These are phyloP conservation scores for Mycena polygramma DNA, from an alignment of 768 basidiomycete species.

Conservation along the genomic window DNA sequence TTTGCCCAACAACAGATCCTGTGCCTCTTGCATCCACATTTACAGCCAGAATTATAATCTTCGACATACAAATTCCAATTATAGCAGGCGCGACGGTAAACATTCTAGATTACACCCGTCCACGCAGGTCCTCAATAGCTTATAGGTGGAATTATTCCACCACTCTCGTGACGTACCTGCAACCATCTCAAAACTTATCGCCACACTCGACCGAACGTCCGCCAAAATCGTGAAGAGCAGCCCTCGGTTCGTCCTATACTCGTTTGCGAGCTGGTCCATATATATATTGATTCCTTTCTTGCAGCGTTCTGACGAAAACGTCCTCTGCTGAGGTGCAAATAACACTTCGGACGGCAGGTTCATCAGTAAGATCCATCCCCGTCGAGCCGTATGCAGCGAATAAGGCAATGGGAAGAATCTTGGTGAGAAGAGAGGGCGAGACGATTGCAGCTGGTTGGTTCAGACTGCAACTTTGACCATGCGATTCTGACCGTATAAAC, in stretches of 20 bases:
- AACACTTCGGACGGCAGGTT: constrained; percentile 69
- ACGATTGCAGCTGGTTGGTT: constrained; percentile 90
- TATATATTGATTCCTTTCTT: not conserved
- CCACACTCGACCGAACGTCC: constrained; percentile 81
- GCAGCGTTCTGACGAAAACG: constrained; percentile 88
- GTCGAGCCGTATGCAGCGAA: constrained; percentile 88
- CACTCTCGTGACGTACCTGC: constrained; percentile 95
- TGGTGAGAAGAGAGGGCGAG: constrained; percentile 91
- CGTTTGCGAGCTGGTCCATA: not conserved
- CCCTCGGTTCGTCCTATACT: constrained; percentile 72
- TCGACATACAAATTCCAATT: constrained; percentile 92
- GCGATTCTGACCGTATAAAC: constrained; percentile 17
- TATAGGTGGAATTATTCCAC: constrained; percentile 92
- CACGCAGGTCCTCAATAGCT: constrained; percentile 1
- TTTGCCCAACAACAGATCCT: constrained; percentile 80
- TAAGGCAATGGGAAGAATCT: constrained; percentile 96
- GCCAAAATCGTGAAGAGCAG: constrained; percentile 81
- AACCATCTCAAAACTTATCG: constrained; percentile 83
- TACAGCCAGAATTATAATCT: constrained; percentile 90
- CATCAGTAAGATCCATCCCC: constrained; percentile 74
- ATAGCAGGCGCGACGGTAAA: constrained; percentile 87
- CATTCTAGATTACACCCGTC: constrained; percentile 1
- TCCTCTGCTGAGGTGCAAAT: constrained; percentile 90
- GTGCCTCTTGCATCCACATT: constrained; percentile 86
- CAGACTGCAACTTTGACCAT: not conserved